Evolutionary conservation across 169 alveolate genomes (phyloP).

Genomic region (Plasmodium cynomolgi): DNA sequence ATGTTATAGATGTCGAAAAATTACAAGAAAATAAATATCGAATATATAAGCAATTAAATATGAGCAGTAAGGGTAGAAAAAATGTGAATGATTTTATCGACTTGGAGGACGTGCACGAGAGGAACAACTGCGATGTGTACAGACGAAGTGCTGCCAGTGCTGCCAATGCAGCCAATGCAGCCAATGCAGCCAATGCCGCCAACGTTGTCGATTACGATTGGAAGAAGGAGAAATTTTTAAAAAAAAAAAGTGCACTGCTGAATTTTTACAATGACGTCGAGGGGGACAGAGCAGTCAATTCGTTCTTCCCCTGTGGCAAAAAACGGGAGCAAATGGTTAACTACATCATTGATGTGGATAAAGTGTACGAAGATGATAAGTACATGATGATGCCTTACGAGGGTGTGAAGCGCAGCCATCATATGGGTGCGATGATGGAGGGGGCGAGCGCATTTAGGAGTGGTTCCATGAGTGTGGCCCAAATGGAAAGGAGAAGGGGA

Average conservation of each 20-base stretch:
- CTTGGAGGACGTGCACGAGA: not conserved
- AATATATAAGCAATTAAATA: slow-evolving; percentile 3
- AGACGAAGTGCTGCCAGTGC: not conserved
- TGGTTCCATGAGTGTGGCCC: not conserved
- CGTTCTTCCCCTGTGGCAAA: not conserved
- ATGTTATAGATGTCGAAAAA: not conserved
- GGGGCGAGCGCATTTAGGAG: not conserved
- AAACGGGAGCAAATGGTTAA: slow-evolving; percentile 4
- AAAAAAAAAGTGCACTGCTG: not conserved
- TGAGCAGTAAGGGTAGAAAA: not conserved
- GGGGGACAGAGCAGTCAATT: not conserved
- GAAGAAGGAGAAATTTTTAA: not conserved
- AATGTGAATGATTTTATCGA: not conserved
- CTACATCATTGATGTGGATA: slow-evolving; percentile 42
- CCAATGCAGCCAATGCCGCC: not conserved
- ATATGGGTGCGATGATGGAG: not conserved
- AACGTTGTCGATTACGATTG: not conserved
- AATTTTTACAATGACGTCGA: slow-evolving; percentile 6
- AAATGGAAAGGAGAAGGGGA: not conserved
- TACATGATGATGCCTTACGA: slow-evolving; percentile 9
- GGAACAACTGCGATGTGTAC: not conserved
- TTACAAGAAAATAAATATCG: slow-evolving; percentile 8
- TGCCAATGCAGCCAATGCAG: too few relatives aligned
- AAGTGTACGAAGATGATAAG: slow-evolving; percentile 22
- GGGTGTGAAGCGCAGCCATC: not conserved